Evolutionary conservation across 306 rosid species (phyloP).

Genomic region (Acacia confusa): DNA sequence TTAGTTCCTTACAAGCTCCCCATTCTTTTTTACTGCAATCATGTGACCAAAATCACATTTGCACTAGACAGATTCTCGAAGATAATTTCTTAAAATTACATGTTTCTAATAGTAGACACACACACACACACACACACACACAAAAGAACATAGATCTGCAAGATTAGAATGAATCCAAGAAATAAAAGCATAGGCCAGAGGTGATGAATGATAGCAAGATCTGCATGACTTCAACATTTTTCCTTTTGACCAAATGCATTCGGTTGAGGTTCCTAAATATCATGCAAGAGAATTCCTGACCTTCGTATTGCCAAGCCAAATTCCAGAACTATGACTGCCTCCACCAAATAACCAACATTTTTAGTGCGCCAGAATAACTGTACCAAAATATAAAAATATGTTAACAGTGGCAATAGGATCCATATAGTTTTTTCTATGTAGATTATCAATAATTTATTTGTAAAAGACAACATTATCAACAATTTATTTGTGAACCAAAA

Average conservation of each 20-base stretch:
- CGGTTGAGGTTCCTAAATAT: conserved; percentile 16
- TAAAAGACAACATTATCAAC: conserved; percentile 16
- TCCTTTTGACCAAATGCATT: conserved; percentile 6
- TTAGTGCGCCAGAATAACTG: conserved; percentile 88
- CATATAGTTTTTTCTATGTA: not conserved
- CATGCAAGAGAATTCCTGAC: conserved; percentile 44
- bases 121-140: not conserved
- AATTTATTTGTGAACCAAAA: not conserved
- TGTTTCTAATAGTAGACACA: not conserved
- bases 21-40: not conserved
- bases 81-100: not conserved
- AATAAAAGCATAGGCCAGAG: not conserved
- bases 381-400: conserved; percentile 28
- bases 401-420: conserved; percentile 24
- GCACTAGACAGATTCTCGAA: conserved; percentile 1
- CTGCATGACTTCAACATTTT: conserved; percentile 6
- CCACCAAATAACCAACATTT: conserved; percentile 72
- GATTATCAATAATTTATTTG: not conserved
- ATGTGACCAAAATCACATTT: not conserved
- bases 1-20: not conserved
- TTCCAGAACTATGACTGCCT: conserved; percentile 93
- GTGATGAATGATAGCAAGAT: conserved; percentile 15
- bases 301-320: conserved; percentile 83
- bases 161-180: not conserved
- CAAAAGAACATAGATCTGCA: not conserved